Conservation (phyloP, 495 filamentous ascomycete species). For the Hypoxylon cercidicola region DNA sequence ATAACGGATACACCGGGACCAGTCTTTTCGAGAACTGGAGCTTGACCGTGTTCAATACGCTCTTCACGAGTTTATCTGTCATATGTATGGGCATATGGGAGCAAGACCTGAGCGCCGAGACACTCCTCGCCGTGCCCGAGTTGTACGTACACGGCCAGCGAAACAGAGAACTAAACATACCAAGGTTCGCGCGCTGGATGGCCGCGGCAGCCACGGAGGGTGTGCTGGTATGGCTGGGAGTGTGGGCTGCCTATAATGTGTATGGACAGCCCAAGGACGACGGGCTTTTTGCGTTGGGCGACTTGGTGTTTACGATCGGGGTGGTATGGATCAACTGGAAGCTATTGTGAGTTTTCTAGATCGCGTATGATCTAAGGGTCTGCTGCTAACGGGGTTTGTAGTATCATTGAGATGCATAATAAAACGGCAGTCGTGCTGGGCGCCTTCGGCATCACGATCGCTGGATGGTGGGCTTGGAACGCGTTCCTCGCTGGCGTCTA, state of each 20-base stretch:
- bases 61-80: slow-evolving; percentile 89
- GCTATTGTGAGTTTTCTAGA: slow-evolving; percentile 66
- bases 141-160: slow-evolving; percentile 84
- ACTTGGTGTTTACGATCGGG: slow-evolving; percentile 75
- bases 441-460: slow-evolving; percentile 67
- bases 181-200: slow-evolving; percentile 80
- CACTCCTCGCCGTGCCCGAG: slow-evolving; percentile 87
- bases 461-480: slow-evolving; percentile 73
- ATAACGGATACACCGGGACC: slow-evolving; percentile 87
- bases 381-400: slow-evolving; percentile 26
- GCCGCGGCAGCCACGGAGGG: slow-evolving; percentile 79
- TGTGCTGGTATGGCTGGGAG: slow-evolving; percentile 77
- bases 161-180: slow-evolving; percentile 79
- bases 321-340: slow-evolving; percentile 80
- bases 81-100: slow-evolving; percentile 90
- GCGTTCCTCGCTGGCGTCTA: slow-evolving; percentile 75
- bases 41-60: slow-evolving; percentile 88
- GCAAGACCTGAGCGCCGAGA: slow-evolving; percentile 81
- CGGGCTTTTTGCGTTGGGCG: slow-evolving; percentile 79
- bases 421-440: slow-evolving; percentile 73
- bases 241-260: slow-evolving; percentile 72
- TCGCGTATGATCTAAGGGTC: background rate
- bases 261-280: slow-evolving; percentile 51
- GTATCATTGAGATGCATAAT: slow-evolving; percentile 80
- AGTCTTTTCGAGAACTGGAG: slow-evolving; percentile 87